These are phyloP conservation scores for Typha latifolia DNA, from an alignment of 176 grass and related monocot species.

Conservation along the genomic window DNA sequence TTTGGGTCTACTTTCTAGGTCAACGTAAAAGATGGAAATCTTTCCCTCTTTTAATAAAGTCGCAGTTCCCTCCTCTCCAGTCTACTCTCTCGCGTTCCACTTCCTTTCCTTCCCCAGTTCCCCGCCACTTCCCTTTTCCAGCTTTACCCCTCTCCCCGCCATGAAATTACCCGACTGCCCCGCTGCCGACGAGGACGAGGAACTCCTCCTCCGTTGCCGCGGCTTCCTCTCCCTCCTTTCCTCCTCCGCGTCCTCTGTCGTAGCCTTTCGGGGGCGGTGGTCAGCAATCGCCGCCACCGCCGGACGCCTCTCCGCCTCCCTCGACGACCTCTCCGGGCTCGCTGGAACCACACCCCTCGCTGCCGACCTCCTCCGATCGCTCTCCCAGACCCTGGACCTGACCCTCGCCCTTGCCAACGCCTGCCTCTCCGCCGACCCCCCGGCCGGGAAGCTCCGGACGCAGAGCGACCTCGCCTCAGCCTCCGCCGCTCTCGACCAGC, in stretches of 20 bases:
- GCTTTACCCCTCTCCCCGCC: not conserved
- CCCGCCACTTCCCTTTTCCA: not conserved
- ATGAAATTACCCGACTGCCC: slow-evolving; percentile 1
- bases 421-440: slow-evolving; percentile 16
- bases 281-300: slow-evolving; percentile 8
- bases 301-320: slow-evolving; percentile 29
- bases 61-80: no score
- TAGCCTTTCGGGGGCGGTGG: slow-evolving; percentile 19
- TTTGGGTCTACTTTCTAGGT: no score
- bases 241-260: slow-evolving; percentile 22
- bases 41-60: no score
- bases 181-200: slow-evolving; percentile 4
- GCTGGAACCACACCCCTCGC: slow-evolving; percentile 1
- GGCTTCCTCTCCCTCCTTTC: slow-evolving; percentile 28
- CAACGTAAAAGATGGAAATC: no score
- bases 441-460: slow-evolving; percentile 47
- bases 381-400: not conserved
- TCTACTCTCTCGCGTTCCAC: not conserved
- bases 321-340: slow-evolving; percentile 32
- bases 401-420: not conserved
- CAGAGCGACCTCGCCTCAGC: slow-evolving; percentile 49
- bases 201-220: slow-evolving; percentile 28
- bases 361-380: slow-evolving; percentile 7
- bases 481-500: slow-evolving; percentile 32
- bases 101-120: not conserved